Conservation (phyloP, 768 basidiomycete genomes). For the Gloeopeniophorella convolvens region DNA sequence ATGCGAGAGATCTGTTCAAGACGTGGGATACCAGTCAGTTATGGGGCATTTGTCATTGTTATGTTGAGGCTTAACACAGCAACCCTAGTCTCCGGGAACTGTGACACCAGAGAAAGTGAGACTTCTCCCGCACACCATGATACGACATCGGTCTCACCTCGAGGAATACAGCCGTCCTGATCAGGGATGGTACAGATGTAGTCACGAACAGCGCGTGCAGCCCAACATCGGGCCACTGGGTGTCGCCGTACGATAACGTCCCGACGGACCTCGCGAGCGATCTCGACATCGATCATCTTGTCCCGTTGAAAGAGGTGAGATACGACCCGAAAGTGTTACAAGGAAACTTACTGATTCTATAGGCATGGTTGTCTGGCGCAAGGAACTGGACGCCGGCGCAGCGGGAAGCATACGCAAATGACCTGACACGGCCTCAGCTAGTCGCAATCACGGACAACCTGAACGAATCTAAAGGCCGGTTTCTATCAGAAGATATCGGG, state of each 20-base stretch:
- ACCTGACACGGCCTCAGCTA: slow-evolving; percentile 48
- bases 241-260: slow-evolving; percentile 46
- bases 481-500: background rate
- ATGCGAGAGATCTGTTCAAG: slow-evolving; percentile 36
- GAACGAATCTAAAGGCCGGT: slow-evolving; percentile 42
- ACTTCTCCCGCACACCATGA: background rate
- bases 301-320: slow-evolving; percentile 45
- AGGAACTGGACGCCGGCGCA: slow-evolving; percentile 43
- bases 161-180: slow-evolving; percentile 24
- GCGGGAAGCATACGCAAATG: slow-evolving; percentile 49
- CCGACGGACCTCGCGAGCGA: slow-evolving; percentile 38
- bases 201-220: slow-evolving; percentile 35
- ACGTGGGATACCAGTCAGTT: slow-evolving; percentile 44
- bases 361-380: slow-evolving; percentile 55
- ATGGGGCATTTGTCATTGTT: too few species aligned
- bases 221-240: slow-evolving; percentile 45
- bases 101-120: slow-evolving; percentile 48
- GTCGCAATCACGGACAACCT: slow-evolving; percentile 43
- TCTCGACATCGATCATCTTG: slow-evolving; percentile 51
- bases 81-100: slow-evolving; percentile 40
- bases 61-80: too few species aligned
- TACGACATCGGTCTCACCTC: background rate
- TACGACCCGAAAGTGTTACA: background rate
- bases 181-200: slow-evolving; percentile 32
- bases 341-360: background rate